Evolutionary conservation across 805 yeast genomes (phyloP), one percentile per base, ranked within the genome.

Genomic region (Nakazawaea wyomingensis): DNA sequence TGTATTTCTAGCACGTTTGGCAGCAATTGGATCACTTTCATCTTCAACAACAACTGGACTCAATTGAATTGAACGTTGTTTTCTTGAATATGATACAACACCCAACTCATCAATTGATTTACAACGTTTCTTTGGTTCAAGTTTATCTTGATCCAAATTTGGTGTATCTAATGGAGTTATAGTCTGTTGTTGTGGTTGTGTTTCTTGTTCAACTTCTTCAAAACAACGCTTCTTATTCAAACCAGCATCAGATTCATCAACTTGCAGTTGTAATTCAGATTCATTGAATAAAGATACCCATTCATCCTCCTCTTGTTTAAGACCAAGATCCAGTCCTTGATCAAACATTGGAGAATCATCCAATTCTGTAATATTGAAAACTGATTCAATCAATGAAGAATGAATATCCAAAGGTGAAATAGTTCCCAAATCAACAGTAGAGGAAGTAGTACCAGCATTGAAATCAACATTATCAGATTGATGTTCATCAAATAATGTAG

Each of bases 1-100:
- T n/a, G 91, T 91, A 74, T 93, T 91, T 65, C 91, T 82, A 7
- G 98, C 98, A 61, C 98, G 82, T 69, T 91, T 91, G 55, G 85
- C 62, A 36, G 87, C 77, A 45, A 74, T 75, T n/a, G 82, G 77
- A 61, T 89, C 96, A 38, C 60, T 65, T 20, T 69, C 60, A 35
- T 73, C 76, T 26, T 76, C 71, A 29, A 30, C 19, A 37, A 76
- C 74, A 44, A 89, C 72, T 8, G 95, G 95, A 52, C 72, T 68
- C 62, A 88, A 71, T 7, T 95, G 95, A 46, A 69, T 65, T 22
- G 76, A 50, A 55, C 96, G 79, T 52, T 78, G 85, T 70, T 88
- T 89, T 61, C 89, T 79, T 53, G 80, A 77, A 71, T 86, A 87
- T 37, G 83, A 65, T 39, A 85, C 79, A 55, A 82, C 74, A 30